These are phyloP conservation scores for Globisporangium paroecandrum DNA, from an alignment of 352 stramenopile species.

Conservation along the genomic window DNA sequence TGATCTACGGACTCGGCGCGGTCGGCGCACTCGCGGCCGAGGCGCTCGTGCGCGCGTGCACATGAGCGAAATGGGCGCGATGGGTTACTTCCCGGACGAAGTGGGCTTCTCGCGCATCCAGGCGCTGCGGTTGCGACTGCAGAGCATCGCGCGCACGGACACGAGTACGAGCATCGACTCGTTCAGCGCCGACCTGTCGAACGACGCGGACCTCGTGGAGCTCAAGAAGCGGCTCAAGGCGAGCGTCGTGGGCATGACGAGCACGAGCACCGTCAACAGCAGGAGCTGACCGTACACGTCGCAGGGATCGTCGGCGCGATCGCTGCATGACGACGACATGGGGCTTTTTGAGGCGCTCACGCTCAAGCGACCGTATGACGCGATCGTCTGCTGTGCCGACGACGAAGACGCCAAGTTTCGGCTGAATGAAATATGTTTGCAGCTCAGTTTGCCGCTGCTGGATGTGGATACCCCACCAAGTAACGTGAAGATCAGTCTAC, in stretches of 20 bases:
- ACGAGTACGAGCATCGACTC: conserved; percentile 24
- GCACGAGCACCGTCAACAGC: conserved; percentile 2
- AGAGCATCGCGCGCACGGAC: conserved; percentile 21
- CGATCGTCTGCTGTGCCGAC: conserved; percentile 30
- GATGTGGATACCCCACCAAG: conserved; percentile 25
- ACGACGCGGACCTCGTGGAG: conserved; percentile 27
- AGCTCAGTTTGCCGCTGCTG: conserved; percentile 44
- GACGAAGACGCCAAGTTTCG: conserved; percentile 22
- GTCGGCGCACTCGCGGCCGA: conserved; percentile 26
- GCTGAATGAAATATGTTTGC: conserved; percentile 36
- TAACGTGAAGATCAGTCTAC: conserved; percentile 24
- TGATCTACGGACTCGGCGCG: conserved; percentile 30
- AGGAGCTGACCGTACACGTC: background rate
- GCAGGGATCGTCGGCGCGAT: too few species aligned
- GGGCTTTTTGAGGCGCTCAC: conserved; percentile 40
- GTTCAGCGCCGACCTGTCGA: conserved; percentile 26
- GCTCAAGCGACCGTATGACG: conserved; percentile 38
- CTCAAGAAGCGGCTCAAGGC: conserved; percentile 38
- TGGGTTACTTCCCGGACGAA: conserved; percentile 27
- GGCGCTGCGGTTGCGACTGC: conserved; percentile 33
- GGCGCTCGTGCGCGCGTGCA: conserved; percentile 29
- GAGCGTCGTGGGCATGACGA: conserved; percentile 20
- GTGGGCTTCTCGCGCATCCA: conserved; percentile 33
- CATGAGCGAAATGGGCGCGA: conserved; percentile 26
- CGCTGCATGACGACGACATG: conserved; percentile 1